Evolutionary conservation across 2,329 filamentous ascomycete genomes (phyloP).

Genomic region (Coniochaeta sp.): DNA sequence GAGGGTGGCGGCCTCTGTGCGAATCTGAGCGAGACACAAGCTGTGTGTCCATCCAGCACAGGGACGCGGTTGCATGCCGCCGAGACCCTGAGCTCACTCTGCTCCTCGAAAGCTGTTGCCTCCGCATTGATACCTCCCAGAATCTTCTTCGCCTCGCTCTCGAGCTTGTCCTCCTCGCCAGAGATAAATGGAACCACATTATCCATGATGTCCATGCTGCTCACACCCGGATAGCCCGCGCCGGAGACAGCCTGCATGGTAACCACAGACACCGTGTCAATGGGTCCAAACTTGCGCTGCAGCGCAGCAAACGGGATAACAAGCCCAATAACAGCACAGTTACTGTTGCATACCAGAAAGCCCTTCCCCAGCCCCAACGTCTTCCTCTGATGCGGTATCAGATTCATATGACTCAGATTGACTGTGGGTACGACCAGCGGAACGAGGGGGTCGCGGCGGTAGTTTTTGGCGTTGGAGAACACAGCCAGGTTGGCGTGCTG

Average conservation of each 20-base stretch:
- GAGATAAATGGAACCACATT: conserved; percentile 92
- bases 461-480: conserved; percentile 98
- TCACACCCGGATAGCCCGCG: conserved; percentile 83
- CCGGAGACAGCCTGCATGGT: conserved; percentile 94
- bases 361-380: conserved; percentile 69
- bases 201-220: conserved; percentile 91
- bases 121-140: conserved; percentile 67
- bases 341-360: conserved; percentile 95
- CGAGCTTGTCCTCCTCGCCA: conserved; percentile 93
- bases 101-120: conserved; percentile 68
- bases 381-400: conserved; percentile 82
- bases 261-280: conserved; percentile 69
- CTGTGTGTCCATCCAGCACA: conserved; percentile 92
- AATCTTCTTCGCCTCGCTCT: conserved; percentile 93
- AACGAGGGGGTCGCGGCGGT: conserved; percentile 81
- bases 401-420: conserved; percentile 77
- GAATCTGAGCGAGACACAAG: conserved; percentile 86
- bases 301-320: conserved; percentile 92
- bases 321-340: conserved; percentile 94
- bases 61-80: conserved; percentile 89
- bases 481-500: conserved; percentile 80
- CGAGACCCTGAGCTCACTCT: conserved; percentile 65
- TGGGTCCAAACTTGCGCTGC: conserved; percentile 76
- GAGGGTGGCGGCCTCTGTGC: conserved; percentile 65
- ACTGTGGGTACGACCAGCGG: conserved; percentile 93